Conservation (phyloP, 108 stramenopile genomes). For the Asterionellopsis glacialis region DNA sequence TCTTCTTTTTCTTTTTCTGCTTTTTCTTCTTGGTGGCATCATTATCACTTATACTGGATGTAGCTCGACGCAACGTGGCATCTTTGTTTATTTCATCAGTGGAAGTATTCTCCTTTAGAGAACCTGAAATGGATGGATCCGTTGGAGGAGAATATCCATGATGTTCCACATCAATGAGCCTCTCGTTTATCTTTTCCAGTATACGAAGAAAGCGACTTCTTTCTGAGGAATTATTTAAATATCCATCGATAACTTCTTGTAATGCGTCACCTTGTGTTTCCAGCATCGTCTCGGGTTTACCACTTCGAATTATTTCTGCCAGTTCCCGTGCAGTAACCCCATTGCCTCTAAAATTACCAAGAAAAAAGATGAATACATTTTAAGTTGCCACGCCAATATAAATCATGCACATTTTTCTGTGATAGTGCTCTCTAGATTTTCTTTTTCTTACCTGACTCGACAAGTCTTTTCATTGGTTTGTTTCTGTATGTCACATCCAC, state of each 20-base stretch:
- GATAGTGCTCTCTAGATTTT: no score
- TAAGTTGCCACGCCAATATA: no score
- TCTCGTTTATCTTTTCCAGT: constrained; percentile 26
- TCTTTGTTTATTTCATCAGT: constrained; percentile 34
- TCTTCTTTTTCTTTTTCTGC: constrained; percentile 58
- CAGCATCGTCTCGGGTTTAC: constrained; percentile 35
- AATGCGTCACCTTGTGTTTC: constrained; percentile 55
- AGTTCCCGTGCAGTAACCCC: constrained; percentile 15
- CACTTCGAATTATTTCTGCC: constrained; percentile 30
- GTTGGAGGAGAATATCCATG: constrained; percentile 50
- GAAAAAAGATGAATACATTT: no score
- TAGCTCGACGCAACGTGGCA: no score
- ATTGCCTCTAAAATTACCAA: no score
- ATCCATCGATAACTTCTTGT: constrained; percentile 41
- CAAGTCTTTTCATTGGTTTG: no score
- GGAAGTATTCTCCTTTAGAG: constrained; percentile 1
- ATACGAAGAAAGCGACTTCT: constrained; percentile 30
- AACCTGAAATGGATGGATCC: neutral
- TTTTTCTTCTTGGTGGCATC: constrained; percentile 21
- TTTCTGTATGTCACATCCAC: no score
- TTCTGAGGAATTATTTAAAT: constrained; percentile 30
- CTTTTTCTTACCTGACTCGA: no score
- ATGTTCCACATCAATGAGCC: constrained; percentile 46
- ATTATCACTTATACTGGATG: no score
- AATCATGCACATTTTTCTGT: no score